Evolutionary conservation across 306 rosid species (phyloP).

Genomic region (Lathyrus tuberosus): DNA sequence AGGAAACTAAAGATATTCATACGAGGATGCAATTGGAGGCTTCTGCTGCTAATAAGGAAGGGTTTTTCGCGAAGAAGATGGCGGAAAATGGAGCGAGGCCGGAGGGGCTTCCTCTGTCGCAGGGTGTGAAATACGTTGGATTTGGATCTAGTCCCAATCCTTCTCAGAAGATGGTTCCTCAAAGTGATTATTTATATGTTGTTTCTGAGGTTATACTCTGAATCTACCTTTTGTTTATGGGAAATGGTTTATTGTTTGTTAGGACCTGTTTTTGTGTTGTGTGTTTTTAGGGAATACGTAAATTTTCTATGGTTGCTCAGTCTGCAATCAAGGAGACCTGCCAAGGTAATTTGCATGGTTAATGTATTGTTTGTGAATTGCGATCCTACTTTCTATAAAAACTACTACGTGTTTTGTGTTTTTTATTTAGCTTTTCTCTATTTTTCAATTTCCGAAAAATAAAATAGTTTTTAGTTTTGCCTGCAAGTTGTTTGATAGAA

Average conservation of each 20-base stretch:
- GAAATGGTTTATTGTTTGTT: constrained; percentile 9
- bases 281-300: constrained; percentile 78
- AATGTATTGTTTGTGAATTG: not conserved
- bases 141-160: constrained; percentile 77
- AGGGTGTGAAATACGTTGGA: constrained; percentile 96
- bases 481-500: too few relatives aligned
- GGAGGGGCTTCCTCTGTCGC: constrained; percentile 88
- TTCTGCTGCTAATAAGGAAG: constrained; percentile 84
- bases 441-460: too few relatives aligned
- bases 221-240: not conserved
- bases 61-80: constrained; percentile 65
- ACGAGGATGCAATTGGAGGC: constrained; percentile 76
- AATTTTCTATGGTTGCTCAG: constrained; percentile 81
- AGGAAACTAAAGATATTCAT: constrained; percentile 80
- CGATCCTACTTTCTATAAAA: not conserved
- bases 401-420: constrained; percentile 2
- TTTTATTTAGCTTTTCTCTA: constrained; percentile 1
- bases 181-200: constrained; percentile 72
- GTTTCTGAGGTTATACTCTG: constrained; percentile 78
- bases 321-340: constrained; percentile 86
- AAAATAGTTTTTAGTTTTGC: too few relatives aligned
- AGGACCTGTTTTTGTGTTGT: constrained; percentile 20
- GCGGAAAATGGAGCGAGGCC: constrained; percentile 79
- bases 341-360: constrained; percentile 70
- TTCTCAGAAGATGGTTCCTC: constrained; percentile 46